Percentiles rank a stretch among this genome's conserved stretches.
phyloP scores from a whole-genome alignment of 306 rosid species.

The Alnus glutinosa region DNA sequence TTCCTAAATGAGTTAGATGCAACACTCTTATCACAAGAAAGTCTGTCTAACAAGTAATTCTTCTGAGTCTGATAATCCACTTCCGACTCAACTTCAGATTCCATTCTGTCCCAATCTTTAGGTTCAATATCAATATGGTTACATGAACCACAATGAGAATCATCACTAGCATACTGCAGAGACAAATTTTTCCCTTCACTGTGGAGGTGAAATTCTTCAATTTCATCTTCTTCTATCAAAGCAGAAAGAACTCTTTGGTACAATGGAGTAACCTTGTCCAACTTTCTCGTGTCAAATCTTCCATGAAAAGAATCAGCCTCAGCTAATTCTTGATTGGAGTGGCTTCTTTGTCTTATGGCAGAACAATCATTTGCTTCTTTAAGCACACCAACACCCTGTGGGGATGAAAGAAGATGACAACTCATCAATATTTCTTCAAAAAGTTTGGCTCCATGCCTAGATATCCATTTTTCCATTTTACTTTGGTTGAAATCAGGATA shows the following conservation, averaged over 20 bases:
- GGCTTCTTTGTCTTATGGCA: slow-evolving; percentile 48
- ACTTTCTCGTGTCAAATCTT: slow-evolving; percentile 49
- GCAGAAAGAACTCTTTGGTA: slow-evolving; percentile 91
- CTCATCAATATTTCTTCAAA: slow-evolving; percentile 23
- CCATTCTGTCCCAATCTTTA: slow-evolving; percentile 78
- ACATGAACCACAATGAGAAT: slow-evolving; percentile 91
- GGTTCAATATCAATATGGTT: slow-evolving; percentile 73
- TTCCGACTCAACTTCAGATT: slow-evolving; percentile 79
- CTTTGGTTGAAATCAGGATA: slow-evolving; percentile 16
- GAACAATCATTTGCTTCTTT: slow-evolving; percentile 47
- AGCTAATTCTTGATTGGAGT: slow-evolving; percentile 37
- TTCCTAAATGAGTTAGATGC: slow-evolving; percentile 60
- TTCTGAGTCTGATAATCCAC: slow-evolving; percentile 58
- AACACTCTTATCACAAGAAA: slow-evolving; percentile 66
- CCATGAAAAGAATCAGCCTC: slow-evolving; percentile 47
- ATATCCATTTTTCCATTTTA: slow-evolving; percentile 15
- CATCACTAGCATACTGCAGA: slow-evolving; percentile 77
- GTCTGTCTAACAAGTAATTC: slow-evolving; percentile 61
- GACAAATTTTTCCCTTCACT: slow-evolving; percentile 61
- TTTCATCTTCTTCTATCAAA: slow-evolving; percentile 75
- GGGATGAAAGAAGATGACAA: slow-evolving; percentile 20
- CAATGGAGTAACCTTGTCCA: slow-evolving; percentile 60
- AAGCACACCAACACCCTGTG: slow-evolving; percentile 57
- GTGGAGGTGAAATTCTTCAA: slow-evolving; percentile 60
- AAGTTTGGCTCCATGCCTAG: slow-evolving; percentile 9